Evolutionary conservation across 1,284 basidiomycete species (phyloP).

Genomic region (Sporisorium exsertum): DNA sequence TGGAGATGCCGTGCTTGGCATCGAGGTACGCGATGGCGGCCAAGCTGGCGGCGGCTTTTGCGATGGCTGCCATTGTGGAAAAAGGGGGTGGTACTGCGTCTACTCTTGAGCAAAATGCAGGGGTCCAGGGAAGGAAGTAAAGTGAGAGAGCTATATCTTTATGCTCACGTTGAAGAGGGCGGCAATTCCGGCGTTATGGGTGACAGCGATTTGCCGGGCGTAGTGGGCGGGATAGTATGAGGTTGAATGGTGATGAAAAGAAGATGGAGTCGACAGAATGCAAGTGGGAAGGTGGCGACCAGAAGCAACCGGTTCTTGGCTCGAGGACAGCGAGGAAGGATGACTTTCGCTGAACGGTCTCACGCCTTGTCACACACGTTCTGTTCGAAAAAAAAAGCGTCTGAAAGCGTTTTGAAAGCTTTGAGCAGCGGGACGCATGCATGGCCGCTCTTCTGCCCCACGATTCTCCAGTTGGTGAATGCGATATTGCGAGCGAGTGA

Average conservation of each 20-base stretch:
- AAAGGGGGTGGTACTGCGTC: not conserved
- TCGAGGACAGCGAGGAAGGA: not conserved
- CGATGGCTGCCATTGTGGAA: conserved; percentile 37
- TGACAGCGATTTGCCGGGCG: not conserved
- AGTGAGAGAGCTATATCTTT: not conserved
- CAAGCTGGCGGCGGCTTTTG: conserved; percentile 58
- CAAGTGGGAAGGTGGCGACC: too few relatives aligned
- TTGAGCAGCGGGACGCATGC: not conserved
- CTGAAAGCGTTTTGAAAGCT: not conserved
- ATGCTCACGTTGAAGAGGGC: not conserved
- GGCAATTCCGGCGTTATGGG: not conserved
- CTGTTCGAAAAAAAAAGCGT: not conserved
- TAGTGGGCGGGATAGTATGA: not conserved
- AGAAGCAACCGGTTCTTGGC: too few relatives aligned
- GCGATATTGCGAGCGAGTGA: not conserved
- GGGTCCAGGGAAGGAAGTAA: not conserved
- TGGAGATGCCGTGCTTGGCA: conserved; percentile 57
- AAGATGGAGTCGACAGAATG: too few relatives aligned
- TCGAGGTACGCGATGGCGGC: conserved; percentile 63
- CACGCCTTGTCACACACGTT: not conserved
- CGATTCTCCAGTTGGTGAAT: not conserved
- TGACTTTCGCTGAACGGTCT: not conserved
- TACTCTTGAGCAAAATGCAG: not conserved
- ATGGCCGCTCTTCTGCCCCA: not conserved
- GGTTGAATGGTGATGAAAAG: not conserved